Evolutionary conservation across 2,329 filamentous ascomycete genomes (phyloP), one percentile per base, ranked within the genome.

Genomic region (Xylariaceae sp.): DNA sequence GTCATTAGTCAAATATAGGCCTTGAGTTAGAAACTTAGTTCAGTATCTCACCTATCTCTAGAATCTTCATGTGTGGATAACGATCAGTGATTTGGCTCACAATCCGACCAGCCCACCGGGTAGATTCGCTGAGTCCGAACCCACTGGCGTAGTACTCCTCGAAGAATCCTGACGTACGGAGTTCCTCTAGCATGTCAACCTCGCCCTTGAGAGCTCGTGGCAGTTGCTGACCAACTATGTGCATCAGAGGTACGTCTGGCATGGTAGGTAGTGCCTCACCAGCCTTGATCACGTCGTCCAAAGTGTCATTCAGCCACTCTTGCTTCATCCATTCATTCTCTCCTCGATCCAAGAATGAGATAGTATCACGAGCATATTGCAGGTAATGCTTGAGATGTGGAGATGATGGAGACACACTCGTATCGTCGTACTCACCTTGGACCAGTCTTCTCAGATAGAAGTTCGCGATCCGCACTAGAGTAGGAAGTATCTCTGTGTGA

Each of bases 201-300:
- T 50, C 44, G 2, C 54, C 54, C 1, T 10, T 14, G 23, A 56
- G 33, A 5, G 53, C 52, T 2, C 34, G 23, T 1, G 51, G 48
- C 38, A 56, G 50, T 4, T 44, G 16, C 3, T 14, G 8, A 3
- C 54, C 54, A 27, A 55, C 53, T 19, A 53, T 40, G 12, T 45
- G 47, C 51, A 55, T 51, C 5, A 55, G 50, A 12, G 44, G 23
- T 6, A 57, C 41, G 21, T 56, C 54, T 3, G 44, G 43, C 10
- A 45, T 16, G 22, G 41, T n/a, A n/a, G 29, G 3, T 12, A 47
- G 34, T 14, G 16, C 11, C n/a, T 33, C 22, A 32, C 38, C 37
- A 16, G 42, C 48, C 21, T 40, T 22, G 3, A 42, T 12, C 6
- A 54, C 33, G 34, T 42, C 39, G 20, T 49, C 40, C 1, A 42